phyloP scores from a whole-genome alignment of 2,329 filamentous ascomycete species.

The Epicoccum sorghinum region DNA sequence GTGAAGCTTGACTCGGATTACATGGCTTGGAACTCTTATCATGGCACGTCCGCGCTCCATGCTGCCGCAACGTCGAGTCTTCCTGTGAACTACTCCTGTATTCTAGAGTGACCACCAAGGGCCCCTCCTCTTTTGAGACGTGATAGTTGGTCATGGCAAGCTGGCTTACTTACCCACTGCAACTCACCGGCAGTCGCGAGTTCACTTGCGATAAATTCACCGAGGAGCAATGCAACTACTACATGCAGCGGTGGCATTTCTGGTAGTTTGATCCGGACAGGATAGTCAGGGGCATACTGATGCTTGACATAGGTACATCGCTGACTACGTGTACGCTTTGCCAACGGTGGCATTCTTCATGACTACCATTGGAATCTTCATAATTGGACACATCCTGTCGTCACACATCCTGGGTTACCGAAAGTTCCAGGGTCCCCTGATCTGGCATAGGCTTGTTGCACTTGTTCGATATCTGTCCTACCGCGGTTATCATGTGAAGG shows the following conservation, averaged over 20 bases:
- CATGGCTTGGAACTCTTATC: background rate
- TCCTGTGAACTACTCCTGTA: too few relatives aligned
- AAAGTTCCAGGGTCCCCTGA: background rate
- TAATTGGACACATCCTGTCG: constrained; percentile 48
- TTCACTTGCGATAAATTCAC: constrained; percentile 46
- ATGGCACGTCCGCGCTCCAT: background rate
- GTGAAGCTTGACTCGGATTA: background rate
- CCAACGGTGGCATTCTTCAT: constrained; percentile 61
- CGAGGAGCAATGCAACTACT: constrained; percentile 54
- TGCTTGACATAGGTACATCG: constrained; percentile 54
- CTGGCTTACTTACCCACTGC: constrained; percentile 28
- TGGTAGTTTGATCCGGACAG: constrained; percentile 47
- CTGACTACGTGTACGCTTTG: constrained; percentile 61
- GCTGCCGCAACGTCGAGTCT: too few relatives aligned
- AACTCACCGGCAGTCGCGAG: constrained; percentile 23
- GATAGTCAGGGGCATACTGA: background rate
- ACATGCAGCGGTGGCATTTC: constrained; percentile 55
- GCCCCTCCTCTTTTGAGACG: too few relatives aligned
- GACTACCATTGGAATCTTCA: constrained; percentile 56
- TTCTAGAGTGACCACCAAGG: too few relatives aligned
- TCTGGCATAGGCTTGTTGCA: constrained; percentile 15
- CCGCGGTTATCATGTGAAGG: constrained; percentile 30
- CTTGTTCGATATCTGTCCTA: constrained; percentile 36
- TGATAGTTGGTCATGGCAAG: constrained; percentile 4
- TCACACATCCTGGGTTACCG: constrained; percentile 34